These are phyloP conservation scores for Trichosporon sp. DNA, from an alignment of 1,284 basidiomycete genomes.

Conservation along the genomic window DNA sequence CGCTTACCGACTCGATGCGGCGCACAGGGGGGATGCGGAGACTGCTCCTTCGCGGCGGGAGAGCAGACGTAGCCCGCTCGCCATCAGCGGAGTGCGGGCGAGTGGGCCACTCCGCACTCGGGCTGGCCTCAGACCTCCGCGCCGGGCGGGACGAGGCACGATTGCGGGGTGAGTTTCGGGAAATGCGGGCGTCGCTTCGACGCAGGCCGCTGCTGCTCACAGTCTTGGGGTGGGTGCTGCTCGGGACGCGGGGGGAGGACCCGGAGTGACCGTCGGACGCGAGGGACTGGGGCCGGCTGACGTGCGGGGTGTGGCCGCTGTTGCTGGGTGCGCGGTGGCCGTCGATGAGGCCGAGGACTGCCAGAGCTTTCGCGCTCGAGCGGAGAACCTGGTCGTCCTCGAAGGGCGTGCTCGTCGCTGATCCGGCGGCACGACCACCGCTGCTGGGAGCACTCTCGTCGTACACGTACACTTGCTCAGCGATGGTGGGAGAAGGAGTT, in stretches of 20 bases:
- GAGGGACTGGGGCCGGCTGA: background rate
- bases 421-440: background rate
- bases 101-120: background rate
- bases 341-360: slow-evolving; percentile 4
- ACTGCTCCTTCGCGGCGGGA: background rate
- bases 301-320: background rate
- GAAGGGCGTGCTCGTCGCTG: background rate
- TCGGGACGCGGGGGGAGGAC: background rate
- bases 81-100: background rate
- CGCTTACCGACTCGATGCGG: background rate
- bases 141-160: background rate
- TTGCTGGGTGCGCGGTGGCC: background rate
- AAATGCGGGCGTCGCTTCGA: background rate
- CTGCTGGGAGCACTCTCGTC: background rate
- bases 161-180: background rate
- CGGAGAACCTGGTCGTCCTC: slow-evolving; percentile 1
- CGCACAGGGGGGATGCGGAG: background rate
- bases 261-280: background rate
- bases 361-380: slow-evolving; percentile 1
- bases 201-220: background rate
- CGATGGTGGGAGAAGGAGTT: background rate
- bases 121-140: background rate
- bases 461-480: background rate
- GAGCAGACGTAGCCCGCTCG: background rate
- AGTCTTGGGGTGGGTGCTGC: background rate